Evolutionary conservation across 345 rosid genomes (phyloP), one percentile per base, ranked within the genome.

Genomic region (Pugionium cornutum): DNA sequence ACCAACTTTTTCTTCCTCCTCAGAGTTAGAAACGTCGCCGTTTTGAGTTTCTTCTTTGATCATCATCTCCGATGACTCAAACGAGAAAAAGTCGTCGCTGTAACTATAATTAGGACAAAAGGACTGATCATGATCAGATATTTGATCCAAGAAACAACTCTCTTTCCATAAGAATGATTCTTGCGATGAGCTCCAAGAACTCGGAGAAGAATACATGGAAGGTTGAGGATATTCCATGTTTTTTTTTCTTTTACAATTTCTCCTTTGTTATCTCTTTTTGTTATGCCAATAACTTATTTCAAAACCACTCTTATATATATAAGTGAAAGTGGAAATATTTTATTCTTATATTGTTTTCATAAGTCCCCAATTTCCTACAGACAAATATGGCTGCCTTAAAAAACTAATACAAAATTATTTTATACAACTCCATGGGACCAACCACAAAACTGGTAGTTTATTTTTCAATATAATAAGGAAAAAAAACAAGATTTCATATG

Each of bases 131-230:
- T 74, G 43, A 50, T 59, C 37, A 11, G 63, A 66, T 36, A 62
- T 59, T 53, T 62, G 68, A 47, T 74, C 50, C 64, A 68, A 58
- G 54, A 76, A 65, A 43, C 69, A 62, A 18, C 74, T 74, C 39
- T 58, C 66, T 32, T 78, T 78, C 86, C 85, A 81, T 10, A 77
- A 65, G 41, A 75, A 71, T 4, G 69, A 55, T 62, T 77, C 80
- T 41, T 83, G 80, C 4, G 72, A 64, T 10, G 87, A 83, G 53
- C 76, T 67, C 77, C 68, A 73, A 60, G 77, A 73, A 67, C 77
- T 67, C 2, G 72, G 62, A 53, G 68, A 73, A 3, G 72, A 66
- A 47, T 59, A 73, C 67, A 59, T 59, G 51, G 67, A 34, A 67
- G 68, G 53, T 66, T 61, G 68, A n/a, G 77, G 67, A 67, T 60